Conservation (phyloP, 306 rosid species). For the Calophaca sinica region DNA sequence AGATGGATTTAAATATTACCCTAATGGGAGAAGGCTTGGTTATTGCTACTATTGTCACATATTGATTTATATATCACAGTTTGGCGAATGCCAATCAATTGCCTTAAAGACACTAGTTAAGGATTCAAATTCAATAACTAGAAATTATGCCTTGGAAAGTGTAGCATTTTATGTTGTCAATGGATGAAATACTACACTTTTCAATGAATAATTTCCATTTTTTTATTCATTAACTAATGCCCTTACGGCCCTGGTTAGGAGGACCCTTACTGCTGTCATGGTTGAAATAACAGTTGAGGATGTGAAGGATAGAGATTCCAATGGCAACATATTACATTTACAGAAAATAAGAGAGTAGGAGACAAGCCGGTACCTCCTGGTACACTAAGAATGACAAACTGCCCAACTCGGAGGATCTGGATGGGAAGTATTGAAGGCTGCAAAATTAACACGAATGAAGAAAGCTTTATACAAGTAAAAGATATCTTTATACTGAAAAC, state of each 20-base stretch:
- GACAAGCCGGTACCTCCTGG: slow-evolving; percentile 79
- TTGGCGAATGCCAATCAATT: not conserved
- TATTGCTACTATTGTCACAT: no score
- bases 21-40: no score
- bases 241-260: no score
- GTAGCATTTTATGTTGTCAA: no score
- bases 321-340: slow-evolving; percentile 8
- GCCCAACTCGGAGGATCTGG: slow-evolving; percentile 85
- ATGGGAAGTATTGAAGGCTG: slow-evolving; percentile 98
- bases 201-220: no score
- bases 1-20: no score
- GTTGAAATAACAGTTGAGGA: slow-evolving; percentile 18
- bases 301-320: slow-evolving; percentile 26
- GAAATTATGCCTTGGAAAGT: no score
- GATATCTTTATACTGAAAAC: slow-evolving; percentile 21
- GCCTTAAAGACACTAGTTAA: no score
- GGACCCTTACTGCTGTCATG: not conserved
- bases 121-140: no score
- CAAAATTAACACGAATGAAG: slow-evolving; percentile 44
- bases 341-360: slow-evolving; percentile 10
- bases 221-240: no score
- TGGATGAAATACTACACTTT: no score
- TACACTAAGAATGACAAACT: slow-evolving; percentile 76
- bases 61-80: not conserved
- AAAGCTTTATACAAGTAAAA: slow-evolving; percentile 29